Evolutionary conservation across 352 stramenopile species (phyloP), one percentile per base, ranked within the genome.

Genomic region (Pythium aristosporum): DNA sequence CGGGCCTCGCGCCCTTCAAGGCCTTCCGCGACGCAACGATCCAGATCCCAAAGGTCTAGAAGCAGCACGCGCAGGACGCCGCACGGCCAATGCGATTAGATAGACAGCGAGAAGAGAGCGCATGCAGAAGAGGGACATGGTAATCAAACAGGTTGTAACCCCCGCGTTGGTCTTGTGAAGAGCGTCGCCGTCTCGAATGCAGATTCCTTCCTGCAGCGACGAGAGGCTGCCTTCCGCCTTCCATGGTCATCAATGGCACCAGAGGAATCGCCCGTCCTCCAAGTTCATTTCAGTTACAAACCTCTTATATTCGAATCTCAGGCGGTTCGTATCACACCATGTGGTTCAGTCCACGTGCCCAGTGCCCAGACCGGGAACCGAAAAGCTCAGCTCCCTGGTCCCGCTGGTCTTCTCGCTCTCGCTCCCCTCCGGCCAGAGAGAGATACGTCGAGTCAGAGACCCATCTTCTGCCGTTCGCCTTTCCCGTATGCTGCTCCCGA

Each of bases 1-100:
- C 86, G 3, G 85, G 80, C 11, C 80, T 94, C 25, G 72, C 78
- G 39, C 71, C 69, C 11, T 94, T 94, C 73, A 81, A 90, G 70
- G 72, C 80, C 54, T 93, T 95, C 77, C 85, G 85, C 39, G 79
- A 92, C 23, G 82, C 85, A 7, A 37, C 67, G 23, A 86, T 94
- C 65, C 63, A 75, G 58, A 83, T 94, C 54, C 82, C 85, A 43
- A 91, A 92, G 78, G 63, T 94, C 41, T 85, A 74, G 25, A 30
- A 30, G 3, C 25, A 30, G 44, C 37, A 23, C 23, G 36, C 32
- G 41, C 36, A 52, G 25, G 32, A 18, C 34, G 21, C 43, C 16
- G 37, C 21, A 23, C n/a, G 57, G 2, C 37, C 37, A 11, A 50
- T 13, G 56, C 37, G 58, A 43, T 60, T 57, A 59, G 37, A 49